Conservation (phyloP, 192 early-diverging fungal species). For the Podila minutissima region DNA sequence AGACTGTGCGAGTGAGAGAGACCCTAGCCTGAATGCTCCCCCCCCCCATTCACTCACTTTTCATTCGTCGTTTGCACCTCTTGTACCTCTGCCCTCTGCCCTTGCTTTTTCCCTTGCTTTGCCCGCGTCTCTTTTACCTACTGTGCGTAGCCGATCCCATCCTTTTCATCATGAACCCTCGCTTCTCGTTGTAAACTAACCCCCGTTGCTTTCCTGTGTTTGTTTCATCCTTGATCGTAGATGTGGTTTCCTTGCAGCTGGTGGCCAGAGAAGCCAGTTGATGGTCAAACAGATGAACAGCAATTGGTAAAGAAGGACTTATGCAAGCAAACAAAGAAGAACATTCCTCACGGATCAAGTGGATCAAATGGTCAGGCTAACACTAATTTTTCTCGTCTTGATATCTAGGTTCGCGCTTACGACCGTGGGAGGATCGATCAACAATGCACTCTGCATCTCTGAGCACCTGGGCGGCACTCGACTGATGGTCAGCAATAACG, state of each 20-base stretch:
- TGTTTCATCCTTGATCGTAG: slow-evolving; percentile 33
- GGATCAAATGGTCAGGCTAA: too few species aligned
- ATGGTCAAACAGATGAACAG: slow-evolving; percentile 73
- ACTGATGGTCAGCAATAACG: slow-evolving; percentile 93
- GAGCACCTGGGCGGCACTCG: slow-evolving; percentile 67
- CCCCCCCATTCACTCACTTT: too few species aligned
- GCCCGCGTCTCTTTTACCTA: too few species aligned
- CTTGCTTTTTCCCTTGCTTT: too few species aligned
- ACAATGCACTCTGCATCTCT: slow-evolving; percentile 85
- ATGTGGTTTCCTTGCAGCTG: slow-evolving; percentile 87
- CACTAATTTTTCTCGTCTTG: not conserved
- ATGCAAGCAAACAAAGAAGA: not conserved
- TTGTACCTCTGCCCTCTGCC: too few species aligned
- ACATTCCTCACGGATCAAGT: not conserved
- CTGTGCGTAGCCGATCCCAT: too few species aligned
- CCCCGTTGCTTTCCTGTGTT: not conserved
- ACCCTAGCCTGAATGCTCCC: too few species aligned
- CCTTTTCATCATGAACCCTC: not conserved
- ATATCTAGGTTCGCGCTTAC: slow-evolving; percentile 29
- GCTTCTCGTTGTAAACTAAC: too few species aligned
- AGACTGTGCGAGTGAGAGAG: too few species aligned
- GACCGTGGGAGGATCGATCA: slow-evolving; percentile 67
- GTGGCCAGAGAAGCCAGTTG: slow-evolving; percentile 90
- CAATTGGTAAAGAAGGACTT: slow-evolving; percentile 59
- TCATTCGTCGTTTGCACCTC: too few species aligned